A percentile compares a stretch with the other conserved stretches of the same genome.
Evolutionary conservation across 208 protist species (phyloP).

Genomic region (Leishmania mexicana): DNA sequence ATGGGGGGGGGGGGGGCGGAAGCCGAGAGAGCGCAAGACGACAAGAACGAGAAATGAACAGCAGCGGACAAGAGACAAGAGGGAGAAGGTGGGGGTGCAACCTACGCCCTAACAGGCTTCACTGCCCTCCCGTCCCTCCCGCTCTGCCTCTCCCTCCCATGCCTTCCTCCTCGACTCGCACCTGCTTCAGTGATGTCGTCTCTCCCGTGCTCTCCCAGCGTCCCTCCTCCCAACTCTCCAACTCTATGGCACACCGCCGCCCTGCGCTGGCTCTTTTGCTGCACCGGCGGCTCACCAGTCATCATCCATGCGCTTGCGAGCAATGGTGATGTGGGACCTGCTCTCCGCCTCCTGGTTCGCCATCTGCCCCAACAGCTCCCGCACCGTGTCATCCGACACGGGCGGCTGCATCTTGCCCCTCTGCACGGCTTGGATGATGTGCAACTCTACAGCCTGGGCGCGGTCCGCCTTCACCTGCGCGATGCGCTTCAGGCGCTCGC

Average conservation of each 20-base stretch:
- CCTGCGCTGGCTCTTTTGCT: neutral
- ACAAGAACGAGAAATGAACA: neutral
- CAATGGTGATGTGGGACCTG: conserved; percentile 84
- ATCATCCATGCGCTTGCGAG: conserved; percentile 87
- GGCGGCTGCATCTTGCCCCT: conserved; percentile 88
- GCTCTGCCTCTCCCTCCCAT: neutral
- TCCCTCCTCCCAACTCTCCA: neutral
- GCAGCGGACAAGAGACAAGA: neutral
- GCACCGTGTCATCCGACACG: conserved; percentile 81
- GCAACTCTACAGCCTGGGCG: conserved; percentile 80
- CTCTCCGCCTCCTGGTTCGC: conserved; percentile 53
- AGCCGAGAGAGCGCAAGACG: conserved; percentile 1
- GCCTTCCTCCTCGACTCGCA: neutral
- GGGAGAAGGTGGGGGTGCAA: neutral
- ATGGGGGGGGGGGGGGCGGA: neutral
- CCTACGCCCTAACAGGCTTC: neutral
- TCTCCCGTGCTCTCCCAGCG: neutral
- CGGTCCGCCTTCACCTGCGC: conserved; percentile 88
- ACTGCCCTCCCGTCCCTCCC: neutral
- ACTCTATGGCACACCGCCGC: neutral
- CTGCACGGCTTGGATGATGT: conserved; percentile 90
- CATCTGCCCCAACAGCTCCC: conserved; percentile 73
- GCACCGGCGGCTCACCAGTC: conserved; percentile 71
- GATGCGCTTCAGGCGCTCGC: conserved; percentile 90
- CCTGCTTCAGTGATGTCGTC: neutral